phyloP scores from a whole-genome alignment of 257 asterid species.

The Craterostigma plantagineum region DNA sequence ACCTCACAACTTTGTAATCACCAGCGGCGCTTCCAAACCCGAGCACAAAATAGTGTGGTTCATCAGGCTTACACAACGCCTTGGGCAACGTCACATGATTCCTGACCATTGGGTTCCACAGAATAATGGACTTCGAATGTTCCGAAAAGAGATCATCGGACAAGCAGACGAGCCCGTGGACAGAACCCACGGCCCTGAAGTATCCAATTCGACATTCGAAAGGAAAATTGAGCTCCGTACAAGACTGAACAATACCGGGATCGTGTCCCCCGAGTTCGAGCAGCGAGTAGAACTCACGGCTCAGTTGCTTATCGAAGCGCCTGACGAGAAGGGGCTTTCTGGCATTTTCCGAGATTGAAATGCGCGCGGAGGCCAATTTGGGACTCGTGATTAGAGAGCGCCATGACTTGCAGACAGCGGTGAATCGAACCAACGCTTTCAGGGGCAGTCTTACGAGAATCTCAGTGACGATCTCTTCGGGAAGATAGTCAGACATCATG shows the following conservation, averaged over 20 bases:
- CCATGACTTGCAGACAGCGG: slow-evolving; percentile 36
- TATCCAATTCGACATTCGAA: slow-evolving; percentile 24
- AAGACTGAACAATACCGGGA: slow-evolving; percentile 10
- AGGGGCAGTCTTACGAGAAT: slow-evolving; percentile 30
- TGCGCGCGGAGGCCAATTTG: slow-evolving; percentile 23
- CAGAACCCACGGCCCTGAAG: slow-evolving; percentile 36
- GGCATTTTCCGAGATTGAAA: slow-evolving; percentile 5
- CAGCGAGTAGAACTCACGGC: slow-evolving; percentile 19
- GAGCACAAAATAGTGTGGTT: slow-evolving; percentile 15
- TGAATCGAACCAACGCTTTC: slow-evolving; percentile 25
- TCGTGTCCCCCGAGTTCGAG: slow-evolving; percentile 7
- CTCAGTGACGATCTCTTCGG: slow-evolving; percentile 23
- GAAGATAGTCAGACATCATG: slow-evolving; percentile 28
- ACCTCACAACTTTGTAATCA: slow-evolving; percentile 41
- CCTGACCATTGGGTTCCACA: slow-evolving; percentile 44
- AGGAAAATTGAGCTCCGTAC: slow-evolving; percentile 17
- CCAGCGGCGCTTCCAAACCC: slow-evolving; percentile 28
- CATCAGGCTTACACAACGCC: slow-evolving; percentile 13
- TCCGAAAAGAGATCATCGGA: slow-evolving; percentile 23
- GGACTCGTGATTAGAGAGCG: slow-evolving; percentile 22
- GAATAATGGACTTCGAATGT: slow-evolving; percentile 7
- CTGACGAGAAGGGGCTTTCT: slow-evolving; percentile 10
- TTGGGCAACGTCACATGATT: slow-evolving; percentile 17
- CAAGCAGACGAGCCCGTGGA: slow-evolving; percentile 40
- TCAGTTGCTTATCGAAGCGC: slow-evolving; percentile 15